Base-by-base conservation (phyloP, 2,329 filamentous ascomycete genomes). In the Neonectria punicea region DNA sequence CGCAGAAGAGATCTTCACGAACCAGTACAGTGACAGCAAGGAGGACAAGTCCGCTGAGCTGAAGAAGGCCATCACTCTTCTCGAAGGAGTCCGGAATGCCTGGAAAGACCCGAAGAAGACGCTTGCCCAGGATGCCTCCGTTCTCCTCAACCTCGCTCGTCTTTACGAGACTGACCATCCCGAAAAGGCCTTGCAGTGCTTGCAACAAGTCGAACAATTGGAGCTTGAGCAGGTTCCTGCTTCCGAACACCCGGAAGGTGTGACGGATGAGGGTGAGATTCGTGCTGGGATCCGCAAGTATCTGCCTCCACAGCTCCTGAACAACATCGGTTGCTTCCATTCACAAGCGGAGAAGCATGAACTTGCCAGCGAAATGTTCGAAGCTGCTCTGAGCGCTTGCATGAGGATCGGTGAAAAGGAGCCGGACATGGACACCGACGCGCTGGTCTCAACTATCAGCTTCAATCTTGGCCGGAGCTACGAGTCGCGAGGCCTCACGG, bases 291-390 rank as follows among this genome's bases (percentile, higher is more conserved):
- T 97, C 30, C 90, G 94, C 58, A 92, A 94, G 75, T 85, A 91
- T 63, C 83, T 99, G 1, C 93, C 94, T 1, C 96, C 96, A 4
- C 94, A 97, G 75, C 85, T 98, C 2, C 86, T 99, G 47, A 99
- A 98, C 84, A 99, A 99, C 77, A 97, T 98, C 77, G 96, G 93
- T 5, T 98, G 94, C 79, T 98, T 98, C 80, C 89, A 97, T 71
- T 98, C 93, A 71, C 94, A 97, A 76, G 87, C 90, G 2, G 94
- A 97, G 73, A 94, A 93, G 76, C 90, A 92, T 68, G 89, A 91
- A 20, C 85, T 89, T 66, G 94, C 96, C 22, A 91, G 93, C 70
- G 91, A 95, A 55, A 87, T 97, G 81, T 99, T 98, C 77, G 93
- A 99, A 78, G 90, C 92, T n/a, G 96, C 94, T 0, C 82, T 99